Evolutionary conservation across 139 green algal species (phyloP), one percentile per base, ranked within the genome.

Genomic region (Chlorella sp.): DNA sequence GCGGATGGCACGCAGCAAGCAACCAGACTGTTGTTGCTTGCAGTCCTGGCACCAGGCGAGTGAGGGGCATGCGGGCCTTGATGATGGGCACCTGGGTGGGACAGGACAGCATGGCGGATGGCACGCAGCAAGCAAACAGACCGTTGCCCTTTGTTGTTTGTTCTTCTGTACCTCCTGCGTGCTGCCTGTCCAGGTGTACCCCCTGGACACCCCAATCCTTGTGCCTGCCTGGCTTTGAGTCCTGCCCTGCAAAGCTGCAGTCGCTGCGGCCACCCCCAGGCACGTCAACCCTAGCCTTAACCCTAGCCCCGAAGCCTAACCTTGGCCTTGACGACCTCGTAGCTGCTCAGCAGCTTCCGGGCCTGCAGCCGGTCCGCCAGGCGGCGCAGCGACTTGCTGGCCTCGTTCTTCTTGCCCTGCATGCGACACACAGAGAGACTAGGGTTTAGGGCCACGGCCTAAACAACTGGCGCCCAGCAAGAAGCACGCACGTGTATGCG

Each of bases 81-180:
- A 94, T 85, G 76, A 94, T 94, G 51, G 89, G 89, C 30, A 94
- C 85, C 69, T 72, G n/a, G 76, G 34, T 2, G 20, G 29, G 30
- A 66, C 27, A 74, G 63, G 63, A 55, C 42, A 24, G 42, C 42
- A 55, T 24, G 42, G 17, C 42, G 17, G 17, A 55, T 55, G n/a
- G n/a, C n/a, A n/a, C n/a, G n/a, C n/a, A n/a, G n/a, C n/a, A n/a
- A n/a, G n/a, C n/a, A n/a, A n/a, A n/a, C n/a, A n/a, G n/a, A n/a
- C n/a, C n/a, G n/a, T n/a, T n/a, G n/a, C n/a, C n/a, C n/a, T n/a
- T n/a, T n/a, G n/a, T n/a, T n/a, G n/a, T n/a, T n/a, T n/a, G n/a
- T n/a, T n/a, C n/a, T n/a, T n/a, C n/a, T n/a, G n/a, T n/a, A n/a
- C n/a, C n/a, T n/a, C n/a, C n/a, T n/a, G n/a, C n/a, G n/a, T n/a